These are phyloP conservation scores for Penicillium parvum DNA, from an alignment of 495 filamentous ascomycete species.

Conservation along the genomic window DNA sequence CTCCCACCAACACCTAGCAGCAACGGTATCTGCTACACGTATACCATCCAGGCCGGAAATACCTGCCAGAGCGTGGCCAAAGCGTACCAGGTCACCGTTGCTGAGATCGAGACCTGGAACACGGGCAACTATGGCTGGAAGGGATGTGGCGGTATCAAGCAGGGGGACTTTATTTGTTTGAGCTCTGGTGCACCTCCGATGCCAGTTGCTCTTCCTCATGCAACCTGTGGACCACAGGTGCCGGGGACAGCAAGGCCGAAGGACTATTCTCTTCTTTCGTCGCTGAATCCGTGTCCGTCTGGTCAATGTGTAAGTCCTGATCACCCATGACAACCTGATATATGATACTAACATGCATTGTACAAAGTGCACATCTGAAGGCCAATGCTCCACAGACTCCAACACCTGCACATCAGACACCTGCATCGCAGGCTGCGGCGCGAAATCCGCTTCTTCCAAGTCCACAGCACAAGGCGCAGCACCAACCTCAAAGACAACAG, in stretches of 20 bases:
- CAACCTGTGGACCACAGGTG: conserved; percentile 19
- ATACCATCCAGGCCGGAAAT: conserved; percentile 1
- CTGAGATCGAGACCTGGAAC: conserved; percentile 15
- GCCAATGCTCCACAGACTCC: conserved; percentile 9
- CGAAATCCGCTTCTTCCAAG: background rate
- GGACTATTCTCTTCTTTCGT: background rate
- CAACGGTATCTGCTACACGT: conserved; percentile 5
- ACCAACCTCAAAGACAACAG: background rate
- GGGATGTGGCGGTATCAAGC: conserved; percentile 6
- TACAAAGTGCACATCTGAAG: conserved; percentile 7
- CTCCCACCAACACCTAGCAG: background rate
- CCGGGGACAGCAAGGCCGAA: conserved; percentile 11
- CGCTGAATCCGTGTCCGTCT: conserved; percentile 13
- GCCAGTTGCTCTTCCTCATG: conserved; percentile 12
- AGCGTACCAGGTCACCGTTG: background rate
- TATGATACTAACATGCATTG: background rate
- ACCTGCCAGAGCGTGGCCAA: conserved; percentile 8
- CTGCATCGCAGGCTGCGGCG: conserved; percentile 1
- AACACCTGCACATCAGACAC: conserved; percentile 3
- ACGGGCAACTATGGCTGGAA: conserved; percentile 6
- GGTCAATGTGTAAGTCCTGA: conserved; percentile 14
- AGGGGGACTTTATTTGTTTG: conserved; percentile 12
- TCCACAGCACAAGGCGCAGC: background rate
- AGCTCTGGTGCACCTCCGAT: conserved; percentile 9
- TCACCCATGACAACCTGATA: background rate